Conservation (phyloP, 2,329 filamentous ascomycete species). For the Claviceps capensis region DNA sequence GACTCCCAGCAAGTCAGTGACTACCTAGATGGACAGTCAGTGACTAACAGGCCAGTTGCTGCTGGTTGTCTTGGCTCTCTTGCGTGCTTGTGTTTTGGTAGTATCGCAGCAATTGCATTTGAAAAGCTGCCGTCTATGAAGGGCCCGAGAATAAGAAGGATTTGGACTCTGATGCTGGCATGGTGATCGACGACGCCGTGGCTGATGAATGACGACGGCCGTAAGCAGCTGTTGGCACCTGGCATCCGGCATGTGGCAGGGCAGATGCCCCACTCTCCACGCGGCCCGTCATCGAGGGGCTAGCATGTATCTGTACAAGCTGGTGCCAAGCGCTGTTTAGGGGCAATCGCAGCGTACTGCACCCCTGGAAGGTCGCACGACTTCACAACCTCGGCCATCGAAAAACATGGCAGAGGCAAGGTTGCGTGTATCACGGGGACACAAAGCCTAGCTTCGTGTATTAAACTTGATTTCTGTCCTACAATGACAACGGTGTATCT, state of each 20-base stretch:
- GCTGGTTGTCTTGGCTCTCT: too few species aligned
- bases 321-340: neutral
- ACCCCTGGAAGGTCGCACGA: neutral
- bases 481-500: neutral
- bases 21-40: too few species aligned
- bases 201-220: neutral
- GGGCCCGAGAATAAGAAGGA: too few species aligned
- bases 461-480: neutral
- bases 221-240: neutral
- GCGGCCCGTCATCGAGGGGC: conserved; percentile 1
- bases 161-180: neutral
- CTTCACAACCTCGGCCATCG: too few species aligned
- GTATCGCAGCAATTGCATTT: too few species aligned
- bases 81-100: too few species aligned
- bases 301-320: neutral
- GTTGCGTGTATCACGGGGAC: too few species aligned
- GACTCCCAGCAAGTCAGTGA: neutral
- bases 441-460: neutral
- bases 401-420: too few species aligned
- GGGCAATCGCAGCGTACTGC: neutral
- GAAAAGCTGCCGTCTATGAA: too few species aligned
- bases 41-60: too few species aligned
- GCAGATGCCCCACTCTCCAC: neutral
- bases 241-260: neutral
- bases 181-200: neutral